These are phyloP conservation scores for Plasmodium relictum DNA, from an alignment of 169 alveolate species.

Conservation along the genomic window DNA sequence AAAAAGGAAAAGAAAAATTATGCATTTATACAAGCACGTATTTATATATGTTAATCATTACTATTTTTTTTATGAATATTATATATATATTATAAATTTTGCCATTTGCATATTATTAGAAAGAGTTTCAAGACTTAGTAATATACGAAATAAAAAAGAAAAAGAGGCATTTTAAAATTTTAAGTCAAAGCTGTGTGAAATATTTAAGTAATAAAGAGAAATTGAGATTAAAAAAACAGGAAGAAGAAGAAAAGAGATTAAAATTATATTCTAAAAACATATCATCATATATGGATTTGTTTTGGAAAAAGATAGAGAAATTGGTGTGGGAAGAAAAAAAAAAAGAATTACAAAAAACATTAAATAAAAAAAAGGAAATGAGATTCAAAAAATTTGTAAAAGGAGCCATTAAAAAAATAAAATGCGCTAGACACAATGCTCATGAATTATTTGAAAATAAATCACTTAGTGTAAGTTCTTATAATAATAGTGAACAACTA, in stretches of 20 bases:
- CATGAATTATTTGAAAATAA: constrained; percentile 44
- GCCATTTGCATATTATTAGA: constrained; percentile 35
- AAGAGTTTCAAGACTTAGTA: constrained; percentile 86
- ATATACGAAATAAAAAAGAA: constrained; percentile 83
- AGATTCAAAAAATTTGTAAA: constrained; percentile 84
- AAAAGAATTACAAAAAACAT: constrained; percentile 80
- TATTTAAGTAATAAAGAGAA: constrained; percentile 62
- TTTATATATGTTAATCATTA: background rate
- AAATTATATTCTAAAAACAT: constrained; percentile 73
- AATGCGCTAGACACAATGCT: constrained; percentile 41
- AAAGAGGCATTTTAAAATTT: constrained; percentile 79
- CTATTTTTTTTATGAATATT: background rate
- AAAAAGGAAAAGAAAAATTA: background rate
- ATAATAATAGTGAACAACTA: constrained; percentile 34
- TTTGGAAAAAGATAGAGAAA: constrained; percentile 86
- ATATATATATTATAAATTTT: background rate
- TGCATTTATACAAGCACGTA: background rate
- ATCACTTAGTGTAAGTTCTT: constrained; percentile 12
- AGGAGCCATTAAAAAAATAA: constrained; percentile 82
- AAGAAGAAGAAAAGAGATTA: constrained; percentile 76
- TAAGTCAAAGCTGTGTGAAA: constrained; percentile 76
- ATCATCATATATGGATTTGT: constrained; percentile 78
- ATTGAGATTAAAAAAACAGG: constrained; percentile 61
- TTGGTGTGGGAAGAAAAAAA: constrained; percentile 87
- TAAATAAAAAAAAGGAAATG: constrained; percentile 82